Evolutionary conservation across 2,329 filamentous ascomycete genomes (phyloP).

Genomic region (Scleromitrula shiraiana): DNA sequence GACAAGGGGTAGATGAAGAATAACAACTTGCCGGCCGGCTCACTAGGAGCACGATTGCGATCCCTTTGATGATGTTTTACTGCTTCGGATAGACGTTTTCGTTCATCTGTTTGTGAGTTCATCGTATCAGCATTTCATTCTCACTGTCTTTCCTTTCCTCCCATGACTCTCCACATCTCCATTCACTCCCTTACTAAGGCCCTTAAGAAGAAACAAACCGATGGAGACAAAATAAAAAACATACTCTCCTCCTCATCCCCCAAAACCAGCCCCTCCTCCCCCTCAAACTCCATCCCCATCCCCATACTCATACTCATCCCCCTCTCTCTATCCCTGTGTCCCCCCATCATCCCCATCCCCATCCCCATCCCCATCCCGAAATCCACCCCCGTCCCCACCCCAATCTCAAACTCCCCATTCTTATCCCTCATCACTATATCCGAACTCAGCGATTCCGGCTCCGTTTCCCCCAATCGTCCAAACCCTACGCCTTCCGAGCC

Average conservation of each 20-base stretch:
- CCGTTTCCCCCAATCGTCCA: no score
- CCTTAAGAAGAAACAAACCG: no score
- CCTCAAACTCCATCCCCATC: conserved; percentile 33
- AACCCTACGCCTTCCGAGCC: no score
- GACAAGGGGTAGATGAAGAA: neutral
- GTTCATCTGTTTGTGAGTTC: conserved; percentile 40
- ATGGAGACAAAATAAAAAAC: no score
- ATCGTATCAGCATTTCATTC: conserved; percentile 19
- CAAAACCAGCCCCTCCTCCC: conserved; percentile 32
- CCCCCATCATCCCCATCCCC: neutral
- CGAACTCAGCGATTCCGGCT: conserved; percentile 30
- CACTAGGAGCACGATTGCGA: conserved; percentile 47
- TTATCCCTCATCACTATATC: conserved; percentile 57
- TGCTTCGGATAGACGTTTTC: conserved; percentile 51
- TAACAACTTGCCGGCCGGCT: conserved; percentile 51
- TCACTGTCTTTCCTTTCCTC: neutral
- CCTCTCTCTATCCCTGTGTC: conserved; percentile 33
- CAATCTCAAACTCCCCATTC: conserved; percentile 55
- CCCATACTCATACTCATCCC: conserved; percentile 44
- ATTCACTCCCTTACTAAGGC: no score
- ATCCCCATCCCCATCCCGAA: conserved; percentile 19
- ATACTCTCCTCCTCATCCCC: conserved; percentile 48
- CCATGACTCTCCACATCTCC: neutral
- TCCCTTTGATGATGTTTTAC: conserved; percentile 53
- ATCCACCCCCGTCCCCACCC: conserved; percentile 44